Percentiles rank a stretch among this genome's conserved stretches.
Evolutionary conservation across 805 yeast species (phyloP).

Genomic region (Candida stauntonica): DNA sequence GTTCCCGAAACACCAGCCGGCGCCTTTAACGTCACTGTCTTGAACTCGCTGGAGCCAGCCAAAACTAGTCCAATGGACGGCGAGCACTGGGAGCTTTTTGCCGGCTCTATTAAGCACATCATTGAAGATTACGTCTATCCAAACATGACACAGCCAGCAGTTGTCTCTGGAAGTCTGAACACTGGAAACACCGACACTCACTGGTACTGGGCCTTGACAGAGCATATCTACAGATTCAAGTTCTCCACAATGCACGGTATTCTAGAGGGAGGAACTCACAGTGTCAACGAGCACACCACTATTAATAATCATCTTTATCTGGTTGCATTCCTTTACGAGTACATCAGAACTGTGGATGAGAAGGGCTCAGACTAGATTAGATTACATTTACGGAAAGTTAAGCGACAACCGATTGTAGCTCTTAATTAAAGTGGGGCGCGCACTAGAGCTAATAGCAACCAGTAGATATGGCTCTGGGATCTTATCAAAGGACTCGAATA

Average conservation of each 20-base stretch:
- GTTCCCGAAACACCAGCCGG: conserved; percentile 33
- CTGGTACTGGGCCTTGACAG: conserved; percentile 58
- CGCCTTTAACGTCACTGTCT: conserved; percentile 29
- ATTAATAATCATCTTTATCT: conserved; percentile 49
- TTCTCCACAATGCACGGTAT: conserved; percentile 40
- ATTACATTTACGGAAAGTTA: background rate
- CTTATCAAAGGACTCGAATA: too few species aligned
- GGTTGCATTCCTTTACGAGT: conserved; percentile 47
- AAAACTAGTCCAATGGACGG: conserved; percentile 46
- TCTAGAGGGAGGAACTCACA: conserved; percentile 40
- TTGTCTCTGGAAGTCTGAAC: conserved; percentile 55
- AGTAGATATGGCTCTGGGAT: too few species aligned
- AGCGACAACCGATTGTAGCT: background rate
- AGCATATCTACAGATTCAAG: conserved; percentile 56
- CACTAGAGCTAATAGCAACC: too few species aligned
- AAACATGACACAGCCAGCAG: conserved; percentile 31
- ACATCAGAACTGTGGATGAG: conserved; percentile 39
- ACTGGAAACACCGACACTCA: conserved; percentile 71
- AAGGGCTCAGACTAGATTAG: conserved; percentile 4
- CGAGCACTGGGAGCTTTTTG: conserved; percentile 49
- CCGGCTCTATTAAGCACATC: conserved; percentile 60
- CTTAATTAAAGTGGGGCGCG: background rate
- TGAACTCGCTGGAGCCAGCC: conserved; percentile 42
- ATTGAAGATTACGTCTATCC: conserved; percentile 48
- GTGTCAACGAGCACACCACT: conserved; percentile 53